These are phyloP conservation scores for Spathaspora arborariae DNA, from an alignment of 805 yeast genomes.

Conservation along the genomic window DNA sequence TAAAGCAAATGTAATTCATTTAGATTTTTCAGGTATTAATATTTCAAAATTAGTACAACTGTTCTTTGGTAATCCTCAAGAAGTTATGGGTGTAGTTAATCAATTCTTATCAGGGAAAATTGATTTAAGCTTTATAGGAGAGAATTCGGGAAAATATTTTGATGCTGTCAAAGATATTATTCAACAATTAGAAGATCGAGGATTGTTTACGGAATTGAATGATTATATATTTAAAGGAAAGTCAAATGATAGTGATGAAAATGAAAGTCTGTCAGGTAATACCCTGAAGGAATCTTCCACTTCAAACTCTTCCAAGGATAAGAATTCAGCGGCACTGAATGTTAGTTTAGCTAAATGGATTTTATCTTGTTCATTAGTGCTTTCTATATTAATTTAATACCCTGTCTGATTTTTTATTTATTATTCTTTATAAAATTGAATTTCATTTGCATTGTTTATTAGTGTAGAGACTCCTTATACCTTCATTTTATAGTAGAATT, in stretches of 20 bases:
- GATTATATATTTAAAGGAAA: constrained; percentile 20
- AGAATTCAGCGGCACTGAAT: not conserved
- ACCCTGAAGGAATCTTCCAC: not conserved
- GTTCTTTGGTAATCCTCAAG: constrained; percentile 21
- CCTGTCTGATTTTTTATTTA: too few relatives aligned
- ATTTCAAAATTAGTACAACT: constrained; percentile 20
- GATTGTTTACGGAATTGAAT: constrained; percentile 37
- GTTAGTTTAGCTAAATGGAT: not conserved
- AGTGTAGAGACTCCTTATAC: too few relatives aligned
- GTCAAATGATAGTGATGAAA: constrained; percentile 7
- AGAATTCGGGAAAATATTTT: constrained; percentile 22
- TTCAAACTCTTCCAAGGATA: not conserved
- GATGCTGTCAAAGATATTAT: constrained; percentile 28
- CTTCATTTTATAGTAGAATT: too few relatives aligned
- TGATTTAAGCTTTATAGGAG: constrained; percentile 4
- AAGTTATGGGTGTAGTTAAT: constrained; percentile 17
- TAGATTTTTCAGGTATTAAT: constrained; percentile 21
- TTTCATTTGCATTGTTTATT: too few relatives aligned
- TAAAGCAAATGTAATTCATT: constrained; percentile 22
- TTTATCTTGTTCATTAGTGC: not conserved
- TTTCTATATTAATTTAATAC: not conserved
- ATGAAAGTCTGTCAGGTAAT: not conserved
- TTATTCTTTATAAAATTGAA: not conserved
- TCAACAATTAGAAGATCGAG: constrained; percentile 29
- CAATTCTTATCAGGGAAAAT: constrained; percentile 11